Evolutionary conservation across 352 stramenopile species (phyloP), one percentile per base, ranked within the genome.

Genomic region (Phytophthora sansomeana): DNA sequence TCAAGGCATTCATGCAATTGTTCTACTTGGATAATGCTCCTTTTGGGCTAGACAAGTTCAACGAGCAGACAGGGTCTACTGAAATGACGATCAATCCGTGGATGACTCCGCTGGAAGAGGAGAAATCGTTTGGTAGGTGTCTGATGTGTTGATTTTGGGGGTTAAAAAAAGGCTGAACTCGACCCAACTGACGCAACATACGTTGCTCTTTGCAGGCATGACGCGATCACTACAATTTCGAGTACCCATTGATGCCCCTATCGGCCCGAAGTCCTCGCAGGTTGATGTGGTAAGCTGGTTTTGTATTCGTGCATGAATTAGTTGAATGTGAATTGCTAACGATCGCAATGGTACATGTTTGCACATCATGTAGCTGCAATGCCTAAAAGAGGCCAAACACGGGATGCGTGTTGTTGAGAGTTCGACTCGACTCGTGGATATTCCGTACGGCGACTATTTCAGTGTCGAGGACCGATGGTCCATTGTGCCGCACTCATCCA

Each of bases 391-490:
- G 6, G 63, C 58, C 2, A 80, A 81, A 5, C 55, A 78, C 26
- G 70, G 74, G 1, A 58, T 84, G 7, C 69, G 74, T 32, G 72
- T 87, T 7, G 80, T 96, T 0, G 88, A 96, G 52, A 90, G 81
- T 13, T 93, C 86, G 21, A 96, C 88, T 7, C 75, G 82, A 29
- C 68, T 96, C 3, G 83, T 87, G 38, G 88, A 96, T 64, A 93
- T 96, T 55, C 88, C 88, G 5, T 96, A 96, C 57, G 86, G 88
- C 19, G 88, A 96, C 63, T 95, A 92, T 68, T 96, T 96, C 46
- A 93, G 83, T 55, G 88, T 96, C 3, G 86, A 95, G 61, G 85
- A 93, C 28, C 81, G 88, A 5, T 95, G 87, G 82, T 92, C 82
- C 13, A 75, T 96, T 41, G 70, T 86, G n/a, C 77, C 82, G 6